phyloP scores from a whole-genome alignment of 192 early-diverging fungal genomes.

The Coemansia umbellata region DNA sequence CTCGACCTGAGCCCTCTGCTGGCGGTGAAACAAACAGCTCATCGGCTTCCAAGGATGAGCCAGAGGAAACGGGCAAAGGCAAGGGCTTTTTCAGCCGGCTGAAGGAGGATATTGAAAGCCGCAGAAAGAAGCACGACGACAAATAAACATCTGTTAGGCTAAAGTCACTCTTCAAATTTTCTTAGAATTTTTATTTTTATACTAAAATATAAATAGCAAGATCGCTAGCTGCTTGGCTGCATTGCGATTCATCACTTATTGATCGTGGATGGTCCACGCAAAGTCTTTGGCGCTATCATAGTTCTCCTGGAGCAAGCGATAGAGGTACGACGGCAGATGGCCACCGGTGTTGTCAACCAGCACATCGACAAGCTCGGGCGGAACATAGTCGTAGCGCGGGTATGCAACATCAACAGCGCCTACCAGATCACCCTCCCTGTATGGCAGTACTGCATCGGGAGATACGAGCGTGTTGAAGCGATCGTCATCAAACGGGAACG shows the following conservation, averaged over 20 bases:
- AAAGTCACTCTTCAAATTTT: not conserved
- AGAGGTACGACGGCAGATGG: constrained; percentile 74
- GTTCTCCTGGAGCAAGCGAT: constrained; percentile 68
- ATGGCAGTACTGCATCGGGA: constrained; percentile 78
- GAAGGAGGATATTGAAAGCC: constrained; percentile 57
- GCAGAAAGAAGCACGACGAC: constrained; percentile 47
- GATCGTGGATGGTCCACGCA: constrained; percentile 35
- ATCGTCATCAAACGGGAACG: constrained; percentile 87
- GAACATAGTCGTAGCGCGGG: constrained; percentile 89
- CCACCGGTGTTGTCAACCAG: constrained; percentile 87
- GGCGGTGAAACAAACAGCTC: no score
- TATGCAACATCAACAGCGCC: constrained; percentile 77
- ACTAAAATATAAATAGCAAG: no score
- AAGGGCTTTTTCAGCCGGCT: constrained; percentile 52
- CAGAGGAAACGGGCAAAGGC: constrained; percentile 9
- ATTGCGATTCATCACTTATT: constrained; percentile 10
- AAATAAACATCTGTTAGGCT: constrained; percentile 2
- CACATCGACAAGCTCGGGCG: constrained; percentile 82
- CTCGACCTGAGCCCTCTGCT: constrained; percentile 1
- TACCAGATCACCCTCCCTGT: constrained; percentile 76
- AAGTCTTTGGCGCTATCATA: constrained; percentile 49
- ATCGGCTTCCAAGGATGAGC: no score
- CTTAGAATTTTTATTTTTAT: no score
- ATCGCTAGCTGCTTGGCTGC: no score
- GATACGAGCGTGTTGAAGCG: constrained; percentile 71